Base-by-base conservation (phyloP, 2,329 filamentous ascomycete species). In the Cadophora luteo-olivacea region DNA sequence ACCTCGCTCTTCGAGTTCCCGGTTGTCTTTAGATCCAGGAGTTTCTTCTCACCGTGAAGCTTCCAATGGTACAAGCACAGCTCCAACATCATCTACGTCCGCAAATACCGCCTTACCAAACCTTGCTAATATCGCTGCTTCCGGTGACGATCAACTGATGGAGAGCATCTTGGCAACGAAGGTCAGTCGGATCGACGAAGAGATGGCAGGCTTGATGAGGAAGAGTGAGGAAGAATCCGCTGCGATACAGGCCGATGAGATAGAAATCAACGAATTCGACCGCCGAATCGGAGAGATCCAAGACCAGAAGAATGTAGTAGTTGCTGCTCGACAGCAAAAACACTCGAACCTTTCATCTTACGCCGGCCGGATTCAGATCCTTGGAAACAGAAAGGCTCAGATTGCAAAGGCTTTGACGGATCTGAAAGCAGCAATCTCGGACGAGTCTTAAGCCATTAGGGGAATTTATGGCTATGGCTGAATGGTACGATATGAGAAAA, bases 371-470 rank as follows among this genome's bases (percentile, higher is more conserved):
- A 60, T 60, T 12, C 57, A 60, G 57, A 36, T 60, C 11, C 57
- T 60, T 5, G 57, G 57, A 19, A 60, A 60, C n/a, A 60, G 33
- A 29, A 60, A 60, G 57, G 33, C 57, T 19, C 57, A 60, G 12
- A 60, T 60, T 6, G 57, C 57, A 19, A 60, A 60, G 33, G 57
- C 57, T 25, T 19, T 60, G 57, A 41, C n/a, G 3, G 57, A 60
- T 60, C 33, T 60, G n/a, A 60, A 60, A 19, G 57, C 57, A 25
- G 57, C 57, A 25, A 41, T 60, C 16, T 36, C 38, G 33, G 57
- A 60, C 16, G 57, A 60, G 14, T 22, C 14, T 11, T 60, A 60
- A 7, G 19, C 4, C 6, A 49, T 49, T 22, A 1, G 19, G 22
- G 45, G n/a, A 22, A 4, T 49, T 14, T 49, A 22, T 1, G 45